These are phyloP conservation scores for Colletotrichum tanaceti DNA, from an alignment of 2,329 filamentous ascomycete genomes.

Conservation along the genomic window DNA sequence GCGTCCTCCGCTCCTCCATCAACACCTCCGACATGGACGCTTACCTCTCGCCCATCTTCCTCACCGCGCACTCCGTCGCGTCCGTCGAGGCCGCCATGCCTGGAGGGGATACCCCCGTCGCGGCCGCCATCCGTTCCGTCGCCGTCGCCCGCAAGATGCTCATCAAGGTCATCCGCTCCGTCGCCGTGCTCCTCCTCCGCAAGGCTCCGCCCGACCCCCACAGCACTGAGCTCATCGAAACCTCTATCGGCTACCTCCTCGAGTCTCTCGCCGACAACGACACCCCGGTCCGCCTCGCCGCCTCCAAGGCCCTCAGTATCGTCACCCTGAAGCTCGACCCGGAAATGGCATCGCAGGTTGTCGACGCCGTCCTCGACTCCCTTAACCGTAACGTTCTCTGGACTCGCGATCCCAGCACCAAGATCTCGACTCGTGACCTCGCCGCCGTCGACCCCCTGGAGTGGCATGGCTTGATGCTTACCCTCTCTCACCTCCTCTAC, in stretches of 20 bases:
- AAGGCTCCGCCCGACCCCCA: slow-evolving; percentile 54
- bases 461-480: slow-evolving; percentile 94
- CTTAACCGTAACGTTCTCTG: slow-evolving; percentile 70
- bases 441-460: slow-evolving; percentile 81
- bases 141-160: slow-evolving; percentile 84
- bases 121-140: slow-evolving; percentile 71
- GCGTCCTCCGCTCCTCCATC: slow-evolving; percentile 74
- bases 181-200: slow-evolving; percentile 74
- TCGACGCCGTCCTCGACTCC: slow-evolving; percentile 84
- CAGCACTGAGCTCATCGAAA: slow-evolving; percentile 74
- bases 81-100: slow-evolving; percentile 51
- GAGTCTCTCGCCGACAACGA: slow-evolving; percentile 86
- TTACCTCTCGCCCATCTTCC: slow-evolving; percentile 74
- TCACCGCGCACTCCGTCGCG: slow-evolving; percentile 69
- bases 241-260: slow-evolving; percentile 83
- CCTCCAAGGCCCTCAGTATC: slow-evolving; percentile 91
- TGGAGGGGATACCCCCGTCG: slow-evolving; percentile 55
- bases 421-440: slow-evolving; percentile 65
- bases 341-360: slow-evolving; percentile 86
- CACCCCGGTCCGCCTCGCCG: slow-evolving; percentile 88
- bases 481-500: slow-evolving; percentile 87
- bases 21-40: slow-evolving; percentile 80
- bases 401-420: slow-evolving; percentile 53
- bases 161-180: slow-evolving; percentile 85
- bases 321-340: slow-evolving; percentile 82